phyloP scores from a whole-genome alignment of 1,284 basidiomycete species.

The Pascua sp. region DNA sequence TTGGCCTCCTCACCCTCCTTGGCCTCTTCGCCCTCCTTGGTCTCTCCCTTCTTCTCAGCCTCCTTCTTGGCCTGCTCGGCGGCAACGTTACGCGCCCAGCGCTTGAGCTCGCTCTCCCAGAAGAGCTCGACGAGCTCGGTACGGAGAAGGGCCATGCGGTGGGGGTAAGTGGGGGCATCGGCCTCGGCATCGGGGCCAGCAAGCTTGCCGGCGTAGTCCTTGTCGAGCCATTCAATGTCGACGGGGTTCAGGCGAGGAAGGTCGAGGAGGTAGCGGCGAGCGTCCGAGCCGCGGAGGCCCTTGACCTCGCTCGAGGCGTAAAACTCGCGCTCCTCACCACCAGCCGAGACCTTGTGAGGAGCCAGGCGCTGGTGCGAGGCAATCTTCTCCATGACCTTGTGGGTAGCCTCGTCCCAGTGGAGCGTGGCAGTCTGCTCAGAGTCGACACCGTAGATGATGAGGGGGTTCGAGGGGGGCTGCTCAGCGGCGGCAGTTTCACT shows the following conservation, averaged over 20 bases:
- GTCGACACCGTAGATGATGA: slow-evolving; percentile 58
- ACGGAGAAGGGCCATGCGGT: slow-evolving; percentile 56
- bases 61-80: slow-evolving; percentile 32
- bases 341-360: slow-evolving; percentile 54
- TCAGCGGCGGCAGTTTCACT: slow-evolving; percentile 55
- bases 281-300: slow-evolving; percentile 57
- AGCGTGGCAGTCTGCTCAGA: slow-evolving; percentile 53
- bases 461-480: slow-evolving; percentile 32
- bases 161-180: slow-evolving; percentile 51
- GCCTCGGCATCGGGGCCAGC: slow-evolving; percentile 24
- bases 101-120: slow-evolving; percentile 55
- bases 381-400: slow-evolving; percentile 55
- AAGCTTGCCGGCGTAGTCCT: slow-evolving; percentile 48
- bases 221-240: slow-evolving; percentile 58
- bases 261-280: slow-evolving; percentile 57
- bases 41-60: slow-evolving; percentile 18
- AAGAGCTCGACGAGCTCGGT: slow-evolving; percentile 57
- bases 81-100: slow-evolving; percentile 54
- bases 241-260: slow-evolving; percentile 55
- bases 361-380: slow-evolving; percentile 54
- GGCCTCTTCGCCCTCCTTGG: slow-evolving; percentile 11
- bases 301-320: slow-evolving; percentile 58
- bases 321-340: slow-evolving; percentile 51
- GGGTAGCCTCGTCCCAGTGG: slow-evolving; percentile 53
- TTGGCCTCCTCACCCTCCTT: slow-evolving; percentile 19